Base-by-base conservation (phyloP, 768 basidiomycete genomes). In the Lactarius psammicola region DNA sequence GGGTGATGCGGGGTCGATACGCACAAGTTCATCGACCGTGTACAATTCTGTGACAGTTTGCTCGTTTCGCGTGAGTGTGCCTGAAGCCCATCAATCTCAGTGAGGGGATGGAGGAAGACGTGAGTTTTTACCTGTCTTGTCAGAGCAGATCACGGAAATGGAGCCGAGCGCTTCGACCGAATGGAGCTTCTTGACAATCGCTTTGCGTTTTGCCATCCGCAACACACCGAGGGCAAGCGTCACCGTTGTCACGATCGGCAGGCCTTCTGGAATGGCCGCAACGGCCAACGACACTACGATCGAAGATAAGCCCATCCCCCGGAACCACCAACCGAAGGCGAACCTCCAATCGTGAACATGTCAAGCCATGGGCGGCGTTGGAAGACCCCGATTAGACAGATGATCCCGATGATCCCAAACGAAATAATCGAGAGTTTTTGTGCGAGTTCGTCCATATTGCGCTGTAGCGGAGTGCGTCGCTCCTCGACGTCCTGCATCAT, bases 301-400 rank as follows among this genome's bases (percentile, higher is more conserved):
- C 74, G 71, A 67, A 66, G 26, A 58, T 60, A n/a, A 64, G 8
- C 9, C 60, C 26, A 60, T 58, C 54, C 15, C 64, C 23, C 56
- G 1, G 28, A 34, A 23, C 34, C 34, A 56, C 13, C 26, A 42
- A 38, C 33, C 17, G 2, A 56, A 51, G 34, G 75, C 86, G 60
- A 72, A 95, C 95, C 95, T 80, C 95, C 95, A 68, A 98, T 98
- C 10, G 95, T 98, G 74, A 98, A 98, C 96, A 98, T 98, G 56
- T 96, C 95, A 13, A 98, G 78, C 95, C 94, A 97, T 11, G 89
- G 84, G 23, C 96, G 82, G 44, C 85, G 80, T 73, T 98, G 95
- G 68, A 88, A 77, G 18, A 95, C 86, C 9, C 95, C 96, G 68
- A 98, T 88, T 60, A 98, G 76, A 76, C 92, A 92, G 58, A 98